Percentiles rank a stretch among this genome's conserved stretches.
phyloP scores from a whole-genome alignment of 78 protist species.

The Guillardia theta region DNA sequence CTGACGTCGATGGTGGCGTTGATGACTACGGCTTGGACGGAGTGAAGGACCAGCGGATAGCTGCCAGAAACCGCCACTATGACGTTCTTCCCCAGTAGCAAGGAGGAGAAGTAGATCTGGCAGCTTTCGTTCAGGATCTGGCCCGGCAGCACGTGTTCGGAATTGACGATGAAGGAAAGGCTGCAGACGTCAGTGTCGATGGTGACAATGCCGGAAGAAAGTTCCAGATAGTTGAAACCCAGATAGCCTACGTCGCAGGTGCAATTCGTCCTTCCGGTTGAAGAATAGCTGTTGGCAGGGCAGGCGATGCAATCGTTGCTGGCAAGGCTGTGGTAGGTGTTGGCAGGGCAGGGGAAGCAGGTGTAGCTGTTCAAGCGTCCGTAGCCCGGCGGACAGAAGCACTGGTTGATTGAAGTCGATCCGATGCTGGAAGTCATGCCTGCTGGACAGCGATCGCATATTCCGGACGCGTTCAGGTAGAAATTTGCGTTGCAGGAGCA shows the following conservation, averaged over 20 bases:
- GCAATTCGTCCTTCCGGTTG: neutral
- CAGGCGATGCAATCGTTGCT: neutral
- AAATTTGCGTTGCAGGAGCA: neutral
- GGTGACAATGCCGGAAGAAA: no score
- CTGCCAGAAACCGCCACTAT: no score
- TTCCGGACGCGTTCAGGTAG: neutral
- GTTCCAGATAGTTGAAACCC: no score
- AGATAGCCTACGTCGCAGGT: neutral
- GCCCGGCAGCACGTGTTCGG: no score
- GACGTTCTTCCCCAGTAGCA: no score
- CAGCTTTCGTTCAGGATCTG: no score
- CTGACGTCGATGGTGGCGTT: no score
- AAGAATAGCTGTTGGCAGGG: neutral
- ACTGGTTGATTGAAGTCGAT: neutral
- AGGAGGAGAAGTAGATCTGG: no score
- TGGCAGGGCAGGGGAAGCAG: neutral
- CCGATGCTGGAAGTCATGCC: neutral
- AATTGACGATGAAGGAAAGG: no score
- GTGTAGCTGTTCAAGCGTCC: neutral
- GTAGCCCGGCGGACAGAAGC: neutral
- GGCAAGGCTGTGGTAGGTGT: neutral
- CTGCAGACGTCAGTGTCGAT: no score
- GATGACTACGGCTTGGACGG: no score
- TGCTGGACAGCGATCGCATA: neutral
- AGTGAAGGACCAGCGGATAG: no score